These are phyloP conservation scores for Trichosporon sp. DNA, from an alignment of 1,284 basidiomycete genomes.

Conservation along the genomic window DNA sequence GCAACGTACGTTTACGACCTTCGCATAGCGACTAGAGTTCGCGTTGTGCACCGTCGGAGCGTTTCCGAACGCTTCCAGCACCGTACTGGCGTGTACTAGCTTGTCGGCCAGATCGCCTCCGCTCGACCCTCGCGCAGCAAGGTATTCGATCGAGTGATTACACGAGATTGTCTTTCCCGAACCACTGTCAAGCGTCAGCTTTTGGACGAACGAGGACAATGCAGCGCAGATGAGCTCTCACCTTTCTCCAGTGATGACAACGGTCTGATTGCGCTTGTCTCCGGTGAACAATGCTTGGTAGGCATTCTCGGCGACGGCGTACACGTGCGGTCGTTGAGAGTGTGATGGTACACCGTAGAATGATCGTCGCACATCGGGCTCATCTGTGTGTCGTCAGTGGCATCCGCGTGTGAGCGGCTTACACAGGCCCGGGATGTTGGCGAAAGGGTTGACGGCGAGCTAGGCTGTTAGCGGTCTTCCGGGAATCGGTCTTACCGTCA, in stretches of 20 bases:
- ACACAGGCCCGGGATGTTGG: slow-evolving; percentile 15
- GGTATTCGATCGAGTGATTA: slow-evolving; percentile 19
- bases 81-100: slow-evolving; percentile 13
- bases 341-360: slow-evolving; percentile 13
- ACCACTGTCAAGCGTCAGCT: slow-evolving; percentile 7
- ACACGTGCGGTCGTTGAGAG: slow-evolving; percentile 16
- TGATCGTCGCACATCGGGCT: slow-evolving; percentile 4
- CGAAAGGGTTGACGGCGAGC: slow-evolving; percentile 19
- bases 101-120: slow-evolving; percentile 7
- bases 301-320: slow-evolving; percentile 16
- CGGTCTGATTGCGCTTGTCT: slow-evolving; percentile 14
- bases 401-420: background rate
- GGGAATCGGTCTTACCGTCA: slow-evolving; percentile 5
- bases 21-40: slow-evolving; percentile 21
- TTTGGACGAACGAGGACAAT: too few relatives aligned
- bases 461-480: background rate
- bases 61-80: slow-evolving; percentile 21
- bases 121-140: slow-evolving; percentile 12
- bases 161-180: slow-evolving; percentile 21
- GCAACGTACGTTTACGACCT: slow-evolving; percentile 18
- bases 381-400: slow-evolving; percentile 4
- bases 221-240: background rate
- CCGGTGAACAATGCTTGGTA: slow-evolving; percentile 10
- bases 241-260: slow-evolving; percentile 22
- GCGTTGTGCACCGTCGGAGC: slow-evolving; percentile 19